Evolutionary conservation across 2,329 filamentous ascomycete species (phyloP), one percentile per base, ranked within the genome.

Genomic region (Reticulascus tulasneorum): DNA sequence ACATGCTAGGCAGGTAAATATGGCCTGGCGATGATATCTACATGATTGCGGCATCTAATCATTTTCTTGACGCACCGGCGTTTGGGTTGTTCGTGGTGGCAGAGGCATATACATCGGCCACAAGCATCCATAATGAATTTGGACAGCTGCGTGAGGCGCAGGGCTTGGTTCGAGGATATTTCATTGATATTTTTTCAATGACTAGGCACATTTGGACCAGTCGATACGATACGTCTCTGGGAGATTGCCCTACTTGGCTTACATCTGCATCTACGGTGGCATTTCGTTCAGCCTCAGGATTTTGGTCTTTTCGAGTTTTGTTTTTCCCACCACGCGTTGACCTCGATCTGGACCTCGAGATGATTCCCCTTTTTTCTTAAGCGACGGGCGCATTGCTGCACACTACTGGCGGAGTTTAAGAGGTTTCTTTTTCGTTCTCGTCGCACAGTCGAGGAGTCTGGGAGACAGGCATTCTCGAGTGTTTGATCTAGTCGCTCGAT

Each of bases 1-100:
- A 61, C 33, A 60, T 60, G 58, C 54, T 60, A 49, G 56, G 58
- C 9, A 47, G 54, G 30, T 60, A 48, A 43, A 16, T 19, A 9
- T 21, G 9, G 9, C n/a, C 18, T 6, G 19, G 15, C 10, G 6
- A 16, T 10, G 12, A 16, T 26, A 16, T 19, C 22, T 19, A 10
- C n/a, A 15, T 9, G 18, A 16, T 23, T 18, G 13, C 22, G 29
- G 15, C 13, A 23, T 16, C 22, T 23, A 27, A 23, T 28, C n/a
- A n/a, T 10, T 34, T 27, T 20, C 36, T 16, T 35, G 21, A 28
- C 16, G 23, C 20, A n/a, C 20, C 10, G 36, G 39, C 25, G 30
- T 28, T 35, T 24, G 20, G 36, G 30, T 28, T 30, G 24, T 37
- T 34, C 38, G n/a, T n/a, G n/a, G n/a, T n/a, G n/a, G n/a, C n/a